phyloP scores from a whole-genome alignment of 768 basidiomycete species.

The Boletus barrowsii region DNA sequence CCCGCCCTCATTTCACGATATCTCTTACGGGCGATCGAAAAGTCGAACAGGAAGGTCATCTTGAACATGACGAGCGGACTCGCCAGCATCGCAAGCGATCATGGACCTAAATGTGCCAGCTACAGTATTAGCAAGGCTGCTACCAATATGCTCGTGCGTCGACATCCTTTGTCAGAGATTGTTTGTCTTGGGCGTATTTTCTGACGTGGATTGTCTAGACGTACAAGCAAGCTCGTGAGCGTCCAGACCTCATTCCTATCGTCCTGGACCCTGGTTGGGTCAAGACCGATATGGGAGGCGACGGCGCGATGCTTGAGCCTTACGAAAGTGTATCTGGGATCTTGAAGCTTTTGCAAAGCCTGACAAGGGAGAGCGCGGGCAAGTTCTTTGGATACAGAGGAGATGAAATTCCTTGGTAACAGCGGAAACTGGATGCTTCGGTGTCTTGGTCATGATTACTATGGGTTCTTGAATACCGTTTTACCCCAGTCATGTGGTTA shows the following conservation, averaged over 20 bases:
- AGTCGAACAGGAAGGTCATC: slow-evolving; percentile 31
- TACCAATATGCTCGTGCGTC: slow-evolving; percentile 12
- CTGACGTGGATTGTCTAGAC: slow-evolving; percentile 1
- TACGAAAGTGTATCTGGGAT: slow-evolving; percentile 29
- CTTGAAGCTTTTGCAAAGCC: slow-evolving; percentile 1
- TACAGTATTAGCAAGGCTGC: slow-evolving; percentile 15
- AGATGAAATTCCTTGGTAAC: slow-evolving; percentile 13
- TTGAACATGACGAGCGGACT: slow-evolving; percentile 35
- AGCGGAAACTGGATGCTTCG: too few relatives aligned
- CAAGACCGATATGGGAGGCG: slow-evolving; percentile 50
- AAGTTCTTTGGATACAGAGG: slow-evolving; percentile 10
- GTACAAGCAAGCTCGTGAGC: slow-evolving; percentile 14
- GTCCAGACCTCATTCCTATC: slow-evolving; percentile 5
- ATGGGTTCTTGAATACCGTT: too few relatives aligned
- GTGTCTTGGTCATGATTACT: too few relatives aligned
- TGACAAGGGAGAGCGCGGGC: slow-evolving; percentile 1
- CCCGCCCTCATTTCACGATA: slow-evolving; percentile 29
- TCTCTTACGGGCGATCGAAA: slow-evolving; percentile 36
- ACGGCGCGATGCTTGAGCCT: slow-evolving; percentile 28
- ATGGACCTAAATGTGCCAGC: neutral
- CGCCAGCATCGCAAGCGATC: slow-evolving; percentile 27
- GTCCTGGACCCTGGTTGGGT: slow-evolving; percentile 37
- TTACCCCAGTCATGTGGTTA: too few relatives aligned
- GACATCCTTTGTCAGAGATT: neutral
- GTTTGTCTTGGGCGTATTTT: neutral